Percentiles rank a stretch among this genome's conserved stretches.
Conservation (phyloP, 164 flowering plant species). For the Warburgia ugandensis region DNA sequence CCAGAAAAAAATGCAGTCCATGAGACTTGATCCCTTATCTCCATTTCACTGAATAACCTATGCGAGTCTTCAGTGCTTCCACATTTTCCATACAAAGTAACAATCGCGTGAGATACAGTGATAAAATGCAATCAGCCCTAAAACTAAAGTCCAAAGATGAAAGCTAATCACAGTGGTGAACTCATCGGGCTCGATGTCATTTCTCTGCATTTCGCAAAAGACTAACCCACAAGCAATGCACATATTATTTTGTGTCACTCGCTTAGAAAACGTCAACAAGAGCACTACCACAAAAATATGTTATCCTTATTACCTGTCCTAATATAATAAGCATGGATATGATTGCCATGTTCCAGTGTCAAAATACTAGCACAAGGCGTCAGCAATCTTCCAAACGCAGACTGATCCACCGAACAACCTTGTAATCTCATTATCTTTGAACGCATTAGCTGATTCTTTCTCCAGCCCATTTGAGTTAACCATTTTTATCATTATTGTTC, state of each 20-base stretch:
- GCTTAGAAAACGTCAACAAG: slow-evolving; percentile 79
- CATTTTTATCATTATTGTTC: slow-evolving; percentile 84
- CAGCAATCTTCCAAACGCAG: slow-evolving; percentile 67
- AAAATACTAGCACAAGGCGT: slow-evolving; percentile 71
- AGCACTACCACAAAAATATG: slow-evolving; percentile 75
- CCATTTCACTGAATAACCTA: slow-evolving; percentile 56
- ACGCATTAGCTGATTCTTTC: slow-evolving; percentile 42
- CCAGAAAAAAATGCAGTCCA: slow-evolving; percentile 82
- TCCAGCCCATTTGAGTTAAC: slow-evolving; percentile 49
- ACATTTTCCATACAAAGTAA: slow-evolving; percentile 77
- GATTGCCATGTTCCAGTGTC: slow-evolving; percentile 58
- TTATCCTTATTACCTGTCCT: slow-evolving; percentile 43
- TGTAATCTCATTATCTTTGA: slow-evolving; percentile 53
- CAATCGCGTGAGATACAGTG: slow-evolving; percentile 71
- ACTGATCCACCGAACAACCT: slow-evolving; percentile 58
- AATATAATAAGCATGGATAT: slow-evolving; percentile 52
- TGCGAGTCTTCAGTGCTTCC: slow-evolving; percentile 56
- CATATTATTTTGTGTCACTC: slow-evolving; percentile 54
- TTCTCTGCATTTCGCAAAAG: slow-evolving; percentile 62
- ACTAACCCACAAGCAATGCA: slow-evolving; percentile 78
- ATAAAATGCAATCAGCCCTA: slow-evolving; percentile 52
- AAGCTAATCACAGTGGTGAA: slow-evolving; percentile 79
- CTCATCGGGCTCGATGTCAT: slow-evolving; percentile 58
- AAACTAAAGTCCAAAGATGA: slow-evolving; percentile 53
- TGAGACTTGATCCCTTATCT: slow-evolving; percentile 61